Evolutionary conservation across 2,329 filamentous ascomycete species (phyloP), one percentile per base, ranked within the genome.

Genomic region (Shiraia sp.): DNA sequence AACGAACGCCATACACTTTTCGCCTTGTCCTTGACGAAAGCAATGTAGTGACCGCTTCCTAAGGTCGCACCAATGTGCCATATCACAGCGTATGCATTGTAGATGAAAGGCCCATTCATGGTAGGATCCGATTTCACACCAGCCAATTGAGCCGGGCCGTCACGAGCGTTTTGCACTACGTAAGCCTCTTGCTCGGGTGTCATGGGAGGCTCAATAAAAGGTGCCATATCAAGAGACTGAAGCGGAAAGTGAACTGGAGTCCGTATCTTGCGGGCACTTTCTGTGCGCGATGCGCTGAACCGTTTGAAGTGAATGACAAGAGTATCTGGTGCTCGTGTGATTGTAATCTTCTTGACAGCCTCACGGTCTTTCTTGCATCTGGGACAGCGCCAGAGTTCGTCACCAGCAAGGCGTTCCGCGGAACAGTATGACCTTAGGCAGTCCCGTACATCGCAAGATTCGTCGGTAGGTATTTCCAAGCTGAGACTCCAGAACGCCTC

Each of bases 11-110:
- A 86, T 45, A 75, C 77, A 17, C 76, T 75, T 19, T 79, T 72
- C 23, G 75, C 66, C 29, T 63, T 65, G 45, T 78, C 75, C 40
- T 71, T 73, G 31, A 73, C 72, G 19, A 87, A 83, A 3, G 84
- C 79, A 38, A 86, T 85, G 66, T 96, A 96, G 69, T 96, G 91
- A 0, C 91, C 91, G 36, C 80, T 81, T 26, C 81, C 80, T 37
- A 87, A 75, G 1, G 78, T 82, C 1, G 73, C 72, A 15, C 91
- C 91, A 3, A 81, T 70, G 66, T 96, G 91, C 48, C 87, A 78
- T 39, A 95, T 81, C 6, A 96, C 86, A 2, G 85, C 92, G 64
- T 95, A 96, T 37, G 88, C 85, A 61, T 95, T 86, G 68, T 96
- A 99, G 4, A 76, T 73, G 61, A 87, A 90, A 0, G 87, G 85